These are phyloP conservation scores for Starmerella sirachaensis DNA, from an alignment of 805 yeast species.

Conservation along the genomic window DNA sequence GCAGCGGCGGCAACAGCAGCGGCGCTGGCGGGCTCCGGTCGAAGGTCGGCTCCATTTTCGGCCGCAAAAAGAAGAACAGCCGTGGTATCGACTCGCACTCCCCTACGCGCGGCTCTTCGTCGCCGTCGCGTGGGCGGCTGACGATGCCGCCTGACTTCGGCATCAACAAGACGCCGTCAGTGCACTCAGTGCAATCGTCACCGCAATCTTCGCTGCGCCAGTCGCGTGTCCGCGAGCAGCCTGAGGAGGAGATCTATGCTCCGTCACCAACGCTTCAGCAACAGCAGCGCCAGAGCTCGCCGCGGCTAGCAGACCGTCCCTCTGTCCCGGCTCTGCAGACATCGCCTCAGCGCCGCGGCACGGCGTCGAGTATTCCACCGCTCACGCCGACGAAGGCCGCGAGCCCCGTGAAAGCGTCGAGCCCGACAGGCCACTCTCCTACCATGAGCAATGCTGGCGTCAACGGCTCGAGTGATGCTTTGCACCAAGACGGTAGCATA, in stretches of 20 bases:
- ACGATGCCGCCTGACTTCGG: conserved; percentile 21
- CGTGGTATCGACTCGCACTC: conserved; percentile 2
- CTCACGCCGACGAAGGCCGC: conserved; percentile 11
- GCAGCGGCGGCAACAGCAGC: too few relatives aligned
- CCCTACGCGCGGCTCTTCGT: conserved; percentile 7
- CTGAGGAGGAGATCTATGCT: too few relatives aligned
- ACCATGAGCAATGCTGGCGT: neutral
- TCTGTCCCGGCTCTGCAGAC: too few relatives aligned
- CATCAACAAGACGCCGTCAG: conserved; percentile 11
- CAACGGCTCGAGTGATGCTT: too few relatives aligned
- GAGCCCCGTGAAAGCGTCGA: conserved; percentile 3
- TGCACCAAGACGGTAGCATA: neutral
- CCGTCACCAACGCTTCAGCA: too few relatives aligned
- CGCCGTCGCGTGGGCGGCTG: conserved; percentile 3
- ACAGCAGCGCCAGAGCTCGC: neutral
- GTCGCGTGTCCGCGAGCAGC: conserved; percentile 4
- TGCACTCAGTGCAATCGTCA: conserved; percentile 4
- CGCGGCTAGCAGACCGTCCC: too few relatives aligned
- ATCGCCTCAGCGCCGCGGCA: conserved; percentile 1
- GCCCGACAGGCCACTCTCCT: neutral
- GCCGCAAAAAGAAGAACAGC: conserved; percentile 23
- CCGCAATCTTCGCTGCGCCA: conserved; percentile 7
- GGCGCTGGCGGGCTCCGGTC: conserved; percentile 23
- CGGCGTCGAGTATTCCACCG: too few relatives aligned
- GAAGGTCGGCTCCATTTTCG: conserved; percentile 30